Conservation (phyloP, 2,329 filamentous ascomycete genomes). For the Cordyceps cateniannulata region DNA sequence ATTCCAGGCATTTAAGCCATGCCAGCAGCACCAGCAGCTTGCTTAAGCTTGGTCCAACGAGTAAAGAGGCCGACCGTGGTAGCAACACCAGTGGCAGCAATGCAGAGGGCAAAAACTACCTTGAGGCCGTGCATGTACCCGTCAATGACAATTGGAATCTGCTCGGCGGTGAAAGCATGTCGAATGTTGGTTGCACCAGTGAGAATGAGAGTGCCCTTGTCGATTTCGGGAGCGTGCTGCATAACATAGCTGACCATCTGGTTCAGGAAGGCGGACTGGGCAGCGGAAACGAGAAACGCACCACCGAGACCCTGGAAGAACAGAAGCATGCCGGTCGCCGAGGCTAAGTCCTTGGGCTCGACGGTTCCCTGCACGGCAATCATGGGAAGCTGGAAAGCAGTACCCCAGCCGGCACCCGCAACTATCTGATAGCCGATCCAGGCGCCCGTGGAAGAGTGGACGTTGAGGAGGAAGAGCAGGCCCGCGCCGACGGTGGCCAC, state of each 20-base stretch:
- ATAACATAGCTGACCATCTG: slow-evolving; percentile 31
- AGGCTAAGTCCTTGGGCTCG: slow-evolving; percentile 35
- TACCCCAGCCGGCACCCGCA: slow-evolving; percentile 40
- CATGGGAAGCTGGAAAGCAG: slow-evolving; percentile 43
- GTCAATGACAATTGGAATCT: slow-evolving; percentile 45
- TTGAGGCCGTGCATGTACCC: slow-evolving; percentile 61
- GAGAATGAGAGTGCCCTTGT: slow-evolving; percentile 29
- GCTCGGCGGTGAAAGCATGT: slow-evolving; percentile 38
- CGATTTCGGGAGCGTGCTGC: slow-evolving; percentile 29
- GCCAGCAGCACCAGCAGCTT: slow-evolving; percentile 21
- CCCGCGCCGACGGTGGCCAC: slow-evolving; percentile 38
- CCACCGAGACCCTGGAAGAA: slow-evolving; percentile 47
- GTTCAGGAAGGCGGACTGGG: slow-evolving; percentile 41
- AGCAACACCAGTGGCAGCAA: slow-evolving; percentile 39
- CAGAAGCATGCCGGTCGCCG: slow-evolving; percentile 41
- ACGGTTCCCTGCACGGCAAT: slow-evolving; percentile 40
- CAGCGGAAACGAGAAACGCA: slow-evolving; percentile 42
- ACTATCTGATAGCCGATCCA: slow-evolving; percentile 51
- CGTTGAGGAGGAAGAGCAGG: slow-evolving; percentile 35
- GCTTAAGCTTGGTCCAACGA: slow-evolving; percentile 33
- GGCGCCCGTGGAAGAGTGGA: slow-evolving; percentile 30
- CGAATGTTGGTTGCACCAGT: slow-evolving; percentile 52
- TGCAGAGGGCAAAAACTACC: slow-evolving; percentile 53
- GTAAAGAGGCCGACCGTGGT: slow-evolving; percentile 28
- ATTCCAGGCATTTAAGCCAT: slow-evolving; percentile 12